Evolutionary conservation across 352 stramenopile species (phyloP).

Genomic region (Phytophthora sp.): DNA sequence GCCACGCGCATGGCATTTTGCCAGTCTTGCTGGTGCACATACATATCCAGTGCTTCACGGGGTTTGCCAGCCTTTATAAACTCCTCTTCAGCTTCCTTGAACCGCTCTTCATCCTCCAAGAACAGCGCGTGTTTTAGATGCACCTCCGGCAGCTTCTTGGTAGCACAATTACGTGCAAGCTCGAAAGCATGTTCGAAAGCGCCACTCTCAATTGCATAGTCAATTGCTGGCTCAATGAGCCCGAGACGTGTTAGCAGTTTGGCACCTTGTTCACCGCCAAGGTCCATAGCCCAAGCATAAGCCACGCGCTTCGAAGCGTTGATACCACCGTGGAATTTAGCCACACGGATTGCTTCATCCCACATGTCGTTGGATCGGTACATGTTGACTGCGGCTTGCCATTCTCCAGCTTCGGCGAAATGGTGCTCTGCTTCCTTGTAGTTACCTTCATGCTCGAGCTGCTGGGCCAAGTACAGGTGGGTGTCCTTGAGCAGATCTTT

Average conservation of each 20-base stretch:
- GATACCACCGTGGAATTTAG: slow-evolving; percentile 92
- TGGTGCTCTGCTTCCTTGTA: slow-evolving; percentile 94
- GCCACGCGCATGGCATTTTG: slow-evolving; percentile 92
- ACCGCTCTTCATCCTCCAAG: slow-evolving; percentile 93
- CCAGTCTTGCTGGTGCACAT: slow-evolving; percentile 95
- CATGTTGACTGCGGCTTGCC: slow-evolving; percentile 95
- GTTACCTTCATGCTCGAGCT: slow-evolving; percentile 93
- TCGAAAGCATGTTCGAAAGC: slow-evolving; percentile 95
- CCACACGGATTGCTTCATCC: slow-evolving; percentile 95
- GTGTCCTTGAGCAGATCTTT: slow-evolving; percentile 95
- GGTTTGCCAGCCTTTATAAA: slow-evolving; percentile 94
- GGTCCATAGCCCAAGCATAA: slow-evolving; percentile 92
- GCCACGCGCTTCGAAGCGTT: slow-evolving; percentile 93
- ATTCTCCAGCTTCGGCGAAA: slow-evolving; percentile 91
- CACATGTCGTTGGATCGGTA: slow-evolving; percentile 94
- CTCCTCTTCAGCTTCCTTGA: slow-evolving; percentile 92
- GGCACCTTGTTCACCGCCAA: slow-evolving; percentile 89
- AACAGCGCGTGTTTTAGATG: slow-evolving; percentile 94
- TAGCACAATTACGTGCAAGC: slow-evolving; percentile 81
- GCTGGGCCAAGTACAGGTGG: slow-evolving; percentile 92
- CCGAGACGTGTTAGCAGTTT: slow-evolving; percentile 93
- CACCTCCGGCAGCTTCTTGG: slow-evolving; percentile 91
- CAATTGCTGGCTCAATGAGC: slow-evolving; percentile 93
- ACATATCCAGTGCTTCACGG: slow-evolving; percentile 96
- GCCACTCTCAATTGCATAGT: slow-evolving; percentile 92